Conservation (phyloP, 2,329 filamentous ascomycete genomes). For the Pseudofabraea citricarpa region DNA sequence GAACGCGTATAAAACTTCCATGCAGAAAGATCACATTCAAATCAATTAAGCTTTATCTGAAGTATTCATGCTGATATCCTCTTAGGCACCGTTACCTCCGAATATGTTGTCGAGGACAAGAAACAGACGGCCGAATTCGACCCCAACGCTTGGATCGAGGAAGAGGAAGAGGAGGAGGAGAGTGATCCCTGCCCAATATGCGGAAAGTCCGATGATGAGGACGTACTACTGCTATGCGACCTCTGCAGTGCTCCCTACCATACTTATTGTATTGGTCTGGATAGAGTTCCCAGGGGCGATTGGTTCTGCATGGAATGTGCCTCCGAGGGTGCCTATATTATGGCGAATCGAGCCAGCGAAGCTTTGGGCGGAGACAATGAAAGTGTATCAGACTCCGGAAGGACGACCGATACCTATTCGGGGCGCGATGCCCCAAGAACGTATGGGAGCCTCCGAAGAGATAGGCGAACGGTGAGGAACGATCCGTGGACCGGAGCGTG, state of each 20-base stretch:
- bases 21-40: no score
- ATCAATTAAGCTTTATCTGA: no score
- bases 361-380: no score
- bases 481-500: constrained; percentile 88
- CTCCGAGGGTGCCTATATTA: constrained; percentile 36
- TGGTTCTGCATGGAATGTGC: constrained; percentile 91
- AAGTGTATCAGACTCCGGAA: constrained; percentile 23
- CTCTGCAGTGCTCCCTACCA: constrained; percentile 87
- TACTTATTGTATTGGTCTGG: constrained; percentile 83
- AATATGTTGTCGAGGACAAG: constrained; percentile 70
- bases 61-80: no score
- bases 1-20: no score
- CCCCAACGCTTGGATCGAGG: constrained; percentile 66
- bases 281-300: constrained; percentile 66
- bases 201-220: constrained; percentile 73
- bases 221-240: constrained; percentile 84
- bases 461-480: constrained; percentile 60
- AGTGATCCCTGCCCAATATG: constrained; percentile 79
- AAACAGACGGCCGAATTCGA: constrained; percentile 89
- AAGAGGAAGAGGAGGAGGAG: constrained; percentile 69
- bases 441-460: constrained; percentile 50
- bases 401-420: constrained; percentile 20
- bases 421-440: constrained; percentile 40
- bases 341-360: constrained; percentile 34
- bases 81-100: constrained; percentile 49